Conservation (phyloP, 345 rosid species). For the Pistacia atlantica region DNA sequence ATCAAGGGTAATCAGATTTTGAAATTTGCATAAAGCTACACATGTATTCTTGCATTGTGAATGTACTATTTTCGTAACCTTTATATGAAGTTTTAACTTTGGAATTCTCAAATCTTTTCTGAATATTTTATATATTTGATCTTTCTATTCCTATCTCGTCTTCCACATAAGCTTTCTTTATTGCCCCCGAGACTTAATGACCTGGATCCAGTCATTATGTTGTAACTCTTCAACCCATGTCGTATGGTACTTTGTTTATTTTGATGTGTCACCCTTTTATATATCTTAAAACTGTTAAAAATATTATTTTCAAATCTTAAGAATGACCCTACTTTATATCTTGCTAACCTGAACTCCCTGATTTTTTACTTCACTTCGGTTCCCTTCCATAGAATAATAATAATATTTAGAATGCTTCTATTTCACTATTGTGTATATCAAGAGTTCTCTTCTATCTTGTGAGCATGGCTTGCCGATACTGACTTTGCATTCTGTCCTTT, state of each 20-base stretch:
- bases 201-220: conserved; percentile 24
- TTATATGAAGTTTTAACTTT: conserved; percentile 14
- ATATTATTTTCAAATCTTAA: not conserved
- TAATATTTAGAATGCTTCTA: not conserved
- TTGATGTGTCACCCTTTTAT: not conserved
- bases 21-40: conserved; percentile 9
- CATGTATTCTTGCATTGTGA: conserved; percentile 17
- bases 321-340: not conserved
- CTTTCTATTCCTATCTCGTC: conserved; percentile 46
- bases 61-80: not conserved
- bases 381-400: not conserved
- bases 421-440: not conserved
- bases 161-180: conserved; percentile 17
- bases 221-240: conserved; percentile 16
- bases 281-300: not conserved
- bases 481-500: not conserved
- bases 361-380: not conserved
- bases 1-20: conserved; percentile 21
- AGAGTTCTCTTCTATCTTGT: not conserved
- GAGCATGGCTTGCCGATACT: not conserved
- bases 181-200: conserved; percentile 20
- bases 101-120: conserved; percentile 27
- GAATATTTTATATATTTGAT: conserved; percentile 39
- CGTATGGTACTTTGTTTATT: conserved; percentile 1
- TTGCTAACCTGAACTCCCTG: not conserved